phyloP scores from a whole-genome alignment of 805 yeast species.

The Zygoascus tannicola region DNA sequence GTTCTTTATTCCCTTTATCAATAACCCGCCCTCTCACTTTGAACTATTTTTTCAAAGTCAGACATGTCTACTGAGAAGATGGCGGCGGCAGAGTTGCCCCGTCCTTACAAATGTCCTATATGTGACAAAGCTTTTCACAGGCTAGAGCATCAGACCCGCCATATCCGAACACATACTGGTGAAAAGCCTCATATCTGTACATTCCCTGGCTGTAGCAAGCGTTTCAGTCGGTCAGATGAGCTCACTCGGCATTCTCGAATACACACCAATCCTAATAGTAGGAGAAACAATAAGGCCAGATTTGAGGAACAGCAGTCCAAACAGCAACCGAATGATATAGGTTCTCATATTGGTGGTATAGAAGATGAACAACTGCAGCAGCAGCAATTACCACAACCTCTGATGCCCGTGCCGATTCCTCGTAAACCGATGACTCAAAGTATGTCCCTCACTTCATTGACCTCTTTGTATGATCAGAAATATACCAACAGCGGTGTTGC shows the following conservation, averaged over 20 bases:
- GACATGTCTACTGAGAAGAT: constrained; percentile 7
- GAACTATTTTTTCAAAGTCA: no score
- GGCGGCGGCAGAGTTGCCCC: constrained; percentile 31
- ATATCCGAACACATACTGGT: constrained; percentile 87
- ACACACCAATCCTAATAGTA: constrained; percentile 40
- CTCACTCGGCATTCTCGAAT: constrained; percentile 77
- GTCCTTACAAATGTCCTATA: constrained; percentile 79
- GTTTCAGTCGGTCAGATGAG: constrained; percentile 76
- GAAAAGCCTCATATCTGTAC: constrained; percentile 84
- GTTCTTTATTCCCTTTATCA: no score
- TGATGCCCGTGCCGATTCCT: constrained; percentile 4
- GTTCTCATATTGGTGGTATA: constrained; percentile 1
- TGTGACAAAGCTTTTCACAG: constrained; percentile 84
- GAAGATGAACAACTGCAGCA: constrained; percentile 11
- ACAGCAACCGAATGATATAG: no score
- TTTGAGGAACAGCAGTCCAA: constrained; percentile 3
- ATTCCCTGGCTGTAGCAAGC: constrained; percentile 74
- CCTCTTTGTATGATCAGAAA: constrained; percentile 10
- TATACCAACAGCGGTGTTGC: neutral
- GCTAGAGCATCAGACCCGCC: constrained; percentile 85
- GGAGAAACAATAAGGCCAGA: constrained; percentile 21
- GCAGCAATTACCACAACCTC: constrained; percentile 4
- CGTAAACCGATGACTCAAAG: constrained; percentile 8
- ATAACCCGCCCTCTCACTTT: no score
- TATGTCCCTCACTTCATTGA: constrained; percentile 11